phyloP scores from a whole-genome alignment of 108 stramenopile species.

The Skeletonema marinoi region DNA sequence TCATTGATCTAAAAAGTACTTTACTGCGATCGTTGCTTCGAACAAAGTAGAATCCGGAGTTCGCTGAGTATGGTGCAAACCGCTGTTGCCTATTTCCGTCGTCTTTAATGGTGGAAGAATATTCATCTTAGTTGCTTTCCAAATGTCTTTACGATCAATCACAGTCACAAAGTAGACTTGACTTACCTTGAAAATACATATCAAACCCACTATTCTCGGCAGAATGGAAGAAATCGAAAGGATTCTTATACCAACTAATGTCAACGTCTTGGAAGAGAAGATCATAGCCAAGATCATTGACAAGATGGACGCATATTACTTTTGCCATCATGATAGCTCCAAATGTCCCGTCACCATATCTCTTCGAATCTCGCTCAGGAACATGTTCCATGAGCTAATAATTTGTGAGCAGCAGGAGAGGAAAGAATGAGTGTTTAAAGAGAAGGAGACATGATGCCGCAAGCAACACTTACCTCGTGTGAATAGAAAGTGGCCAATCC shows the following conservation, averaged over 20 bases:
- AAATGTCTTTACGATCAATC: constrained; percentile 1
- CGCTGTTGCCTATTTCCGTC: constrained; percentile 31
- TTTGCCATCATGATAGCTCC: constrained; percentile 88
- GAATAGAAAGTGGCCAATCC: constrained; percentile 51
- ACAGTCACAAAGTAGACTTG: constrained; percentile 58
- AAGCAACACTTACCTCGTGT: constrained; percentile 6
- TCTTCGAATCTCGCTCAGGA: constrained; percentile 48
- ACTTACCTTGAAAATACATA: constrained; percentile 73
- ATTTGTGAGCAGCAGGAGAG: neutral
- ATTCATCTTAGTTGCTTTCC: constrained; percentile 3
- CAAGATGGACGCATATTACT: constrained; percentile 74
- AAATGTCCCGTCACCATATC: constrained; percentile 78
- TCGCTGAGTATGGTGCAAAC: constrained; percentile 77
- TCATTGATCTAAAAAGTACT: constrained; percentile 55
- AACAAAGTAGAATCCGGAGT: constrained; percentile 88
- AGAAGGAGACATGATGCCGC: neutral
- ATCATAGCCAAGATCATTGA: constrained; percentile 73
- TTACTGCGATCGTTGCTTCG: constrained; percentile 57
- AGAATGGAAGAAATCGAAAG: constrained; percentile 59
- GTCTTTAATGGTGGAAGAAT: neutral
- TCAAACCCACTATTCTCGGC: constrained; percentile 51
- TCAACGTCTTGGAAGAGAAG: constrained; percentile 87
- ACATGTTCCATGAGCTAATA: constrained; percentile 52
- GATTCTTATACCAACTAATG: constrained; percentile 72
- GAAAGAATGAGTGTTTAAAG: neutral